A percentile compares a stretch with the other conserved stretches of the same genome.
These are phyloP conservation scores for Stentor coeruleus DNA, from an alignment of 73 alveolate genomes.

Conservation along the genomic window DNA sequence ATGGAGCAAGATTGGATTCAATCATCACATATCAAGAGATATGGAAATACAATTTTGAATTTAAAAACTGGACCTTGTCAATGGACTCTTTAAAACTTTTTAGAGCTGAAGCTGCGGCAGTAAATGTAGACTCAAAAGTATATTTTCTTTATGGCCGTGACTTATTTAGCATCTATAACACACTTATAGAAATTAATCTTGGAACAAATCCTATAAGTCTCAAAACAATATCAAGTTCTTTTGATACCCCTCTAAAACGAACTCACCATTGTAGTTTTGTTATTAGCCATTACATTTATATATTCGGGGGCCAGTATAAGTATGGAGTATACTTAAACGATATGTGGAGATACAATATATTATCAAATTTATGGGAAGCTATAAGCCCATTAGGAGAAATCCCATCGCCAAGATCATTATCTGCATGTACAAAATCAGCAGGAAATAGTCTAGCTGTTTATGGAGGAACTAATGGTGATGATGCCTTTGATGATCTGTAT, in stretches of 20 bases:
- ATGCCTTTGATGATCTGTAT: background rate
- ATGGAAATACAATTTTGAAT: too few species aligned
- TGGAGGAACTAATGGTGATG: background rate
- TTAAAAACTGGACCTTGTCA: background rate
- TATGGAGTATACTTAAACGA: background rate
- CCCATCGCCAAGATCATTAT: background rate
- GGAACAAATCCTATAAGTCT: background rate
- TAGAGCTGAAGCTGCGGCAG: background rate
- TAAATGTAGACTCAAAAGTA: background rate
- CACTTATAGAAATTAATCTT: background rate
- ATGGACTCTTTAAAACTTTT: background rate
- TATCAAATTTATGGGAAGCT: background rate
- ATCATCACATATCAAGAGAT: too few species aligned
- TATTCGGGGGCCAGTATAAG: background rate
- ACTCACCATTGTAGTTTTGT: background rate
- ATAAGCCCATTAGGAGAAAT: background rate
- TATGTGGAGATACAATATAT: background rate
- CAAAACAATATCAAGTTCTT: background rate
- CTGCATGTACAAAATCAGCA: background rate
- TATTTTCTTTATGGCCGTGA: background rate
- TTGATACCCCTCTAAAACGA: background rate
- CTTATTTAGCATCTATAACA: background rate
- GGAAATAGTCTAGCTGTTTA: background rate
- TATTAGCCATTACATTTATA: background rate
- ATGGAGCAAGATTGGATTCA: background rate